Evolutionary conservation across 2,329 filamentous ascomycete genomes (phyloP), one percentile per base, ranked within the genome.

Genomic region (Arachnomyces sp.): DNA sequence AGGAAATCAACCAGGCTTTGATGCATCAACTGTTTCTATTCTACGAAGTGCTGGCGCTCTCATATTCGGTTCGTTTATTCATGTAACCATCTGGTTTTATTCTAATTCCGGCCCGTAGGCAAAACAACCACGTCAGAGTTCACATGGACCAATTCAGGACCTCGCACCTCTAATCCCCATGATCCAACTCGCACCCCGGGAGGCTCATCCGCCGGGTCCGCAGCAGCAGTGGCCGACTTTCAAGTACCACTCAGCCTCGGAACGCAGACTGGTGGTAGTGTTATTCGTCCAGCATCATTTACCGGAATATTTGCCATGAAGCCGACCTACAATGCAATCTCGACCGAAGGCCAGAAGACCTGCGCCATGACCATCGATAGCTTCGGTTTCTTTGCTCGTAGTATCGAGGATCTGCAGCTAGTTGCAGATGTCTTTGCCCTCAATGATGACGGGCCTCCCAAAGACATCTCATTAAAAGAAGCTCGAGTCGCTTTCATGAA

Each of bases 131-230:
- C n/a, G n/a, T n/a, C n/a, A n/a, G n/a, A n/a, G n/a, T n/a, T n/a
- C n/a, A n/a, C n/a, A n/a, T n/a, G n/a, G n/a, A n/a, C n/a, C n/a
- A n/a, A n/a, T n/a, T n/a, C n/a, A n/a, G n/a, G n/a, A n/a, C n/a
- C n/a, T n/a, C n/a, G n/a, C n/a, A n/a, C n/a, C 42, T 75, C 59
- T 3, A 85, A 85, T 52, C 77, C 80, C 0, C 73, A 75, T 44
- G 62, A 72, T 44, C 44, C 61, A 0, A 44, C 42, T 0, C 66
- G 71, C 3, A 84, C 80, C 0, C 80, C 81, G 0, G 81, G 81
- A 1, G 81, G 81, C 34, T 84, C 80, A 0, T 83, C 78, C 0
- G 77, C 78, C 0, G 81, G 82, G 0, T 83, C 80, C 0, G 81
- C 69, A 0, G 79, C 80, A 0, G 79, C 77, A 0, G 79, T 85